Base-by-base conservation (phyloP, 345 rosid genomes). In the Raphanus sativus region DNA sequence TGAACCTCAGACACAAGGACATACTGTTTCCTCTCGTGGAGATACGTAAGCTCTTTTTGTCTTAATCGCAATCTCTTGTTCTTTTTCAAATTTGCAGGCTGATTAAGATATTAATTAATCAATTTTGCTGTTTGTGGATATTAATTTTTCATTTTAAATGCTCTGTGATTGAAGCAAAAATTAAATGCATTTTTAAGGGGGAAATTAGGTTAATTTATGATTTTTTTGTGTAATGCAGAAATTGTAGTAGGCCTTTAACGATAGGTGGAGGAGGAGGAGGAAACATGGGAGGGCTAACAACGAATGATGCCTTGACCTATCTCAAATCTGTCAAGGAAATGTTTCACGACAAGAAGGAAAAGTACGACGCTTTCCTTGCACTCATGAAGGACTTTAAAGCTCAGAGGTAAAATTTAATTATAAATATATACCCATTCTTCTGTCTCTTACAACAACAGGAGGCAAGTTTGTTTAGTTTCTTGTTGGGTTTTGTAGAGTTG, bases 321-420 rank as follows among this genome's bases (percentile, higher is more conserved):
- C 94, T 94, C 56, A 92, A 92, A 83, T 91, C 90, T 1, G 98
- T 94, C 48, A 92, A 89, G 81, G 97, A 92, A 30, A 86, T 84
- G 67, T 90, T 90, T 85, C 93, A 88, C 71, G 96, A 92, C 74
- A 87, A 91, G 61, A 86, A 84, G 79, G 99, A 90, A 12, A 92
- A 92, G 69, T 94, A 94, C 70, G 97, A 90, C 30, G 86, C 84
- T 63, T 94, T 94, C 75, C 97, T 94, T 78, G 97, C 87, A 75
- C 94, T 94, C 65, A 94, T 94, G 99, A 94, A 92, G 80, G 99
- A 92, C 78, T 94, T 92, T 76, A 92, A 92, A 85, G 94, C 98
- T 58, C 97, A 91, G 78, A 91, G 92, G 99, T 93, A 54, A 21
- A 21, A 36, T 42, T 6, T 28, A 28, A 48, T 11, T 40, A 9